Evolutionary conservation across 257 asterid species (phyloP), one percentile per base, ranked within the genome.

Genomic region (Verbena officinalis): DNA sequence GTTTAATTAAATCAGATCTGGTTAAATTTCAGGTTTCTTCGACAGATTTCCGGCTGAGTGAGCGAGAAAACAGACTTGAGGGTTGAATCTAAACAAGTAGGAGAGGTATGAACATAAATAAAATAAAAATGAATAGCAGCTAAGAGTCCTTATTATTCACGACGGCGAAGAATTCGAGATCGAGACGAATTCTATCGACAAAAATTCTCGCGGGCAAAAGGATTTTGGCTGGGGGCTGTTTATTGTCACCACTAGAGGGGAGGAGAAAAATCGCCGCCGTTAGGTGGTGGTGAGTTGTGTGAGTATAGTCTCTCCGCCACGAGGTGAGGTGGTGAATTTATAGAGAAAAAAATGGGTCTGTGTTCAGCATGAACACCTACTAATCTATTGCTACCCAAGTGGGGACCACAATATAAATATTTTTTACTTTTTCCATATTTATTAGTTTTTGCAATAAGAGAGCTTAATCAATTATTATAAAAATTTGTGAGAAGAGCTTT

Each of bases 241-340:
- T 16, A 44, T n/a, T 4, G 8, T 44, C 51, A 44, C 40, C 40
- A 1, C 11, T 36, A 9, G 40, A 7, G 40, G 7, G 40, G 40
- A 36, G 21, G 9, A 44, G 24, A 46, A 65, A 17, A 51, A 73
- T 55, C 79, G 79, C 73, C 79, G 76, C 74, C 76, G 78, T 63
- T 70, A 77, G 66, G 56, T 54, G 67, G 69, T 62, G 45, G 69
- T 61, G 74, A 36, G 74, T 44, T 71, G 78, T 52, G 43, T 52
- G 67, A 46, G 53, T 57, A 60, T 22, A 40, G 67, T 60, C 44
- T 72, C 40, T 62, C 33, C 33, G 72, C 68, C 72, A 75, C 73
- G 76, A 0, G 36, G 64, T 62, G 62, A 54, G 76, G 63, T 61
- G 81, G 65, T 55, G 57, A 40, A 73, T 84, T 85, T 88, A 88